Percentiles rank a stretch among this genome's conserved stretches.
Conservation (phyloP, 1,284 basidiomycete genomes). For the Cerioporus squamosus region DNA sequence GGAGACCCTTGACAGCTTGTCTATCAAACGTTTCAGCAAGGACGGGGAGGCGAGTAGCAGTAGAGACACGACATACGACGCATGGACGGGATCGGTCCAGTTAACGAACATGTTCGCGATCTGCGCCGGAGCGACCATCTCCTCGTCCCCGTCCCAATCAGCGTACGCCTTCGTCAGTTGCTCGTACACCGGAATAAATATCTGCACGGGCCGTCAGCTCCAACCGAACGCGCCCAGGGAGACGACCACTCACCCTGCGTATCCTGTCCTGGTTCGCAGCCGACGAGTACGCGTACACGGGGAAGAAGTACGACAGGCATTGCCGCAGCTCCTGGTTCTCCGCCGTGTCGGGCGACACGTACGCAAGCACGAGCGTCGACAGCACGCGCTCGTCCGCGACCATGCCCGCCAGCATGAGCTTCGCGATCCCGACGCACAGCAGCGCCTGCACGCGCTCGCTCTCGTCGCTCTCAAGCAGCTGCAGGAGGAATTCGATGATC, state of each 20-base stretch:
- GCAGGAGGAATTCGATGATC: conserved; percentile 78
- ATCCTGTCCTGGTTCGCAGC: conserved; percentile 80
- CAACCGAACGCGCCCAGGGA: not conserved
- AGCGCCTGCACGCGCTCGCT: conserved; percentile 79
- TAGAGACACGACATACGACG: conserved; percentile 54
- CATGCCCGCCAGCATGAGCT: conserved; percentile 88
- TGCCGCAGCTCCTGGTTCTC: conserved; percentile 90
- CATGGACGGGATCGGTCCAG: conserved; percentile 92
- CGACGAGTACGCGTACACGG: conserved; percentile 90
- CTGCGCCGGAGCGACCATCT: conserved; percentile 82
- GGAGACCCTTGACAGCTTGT: conserved; percentile 40
- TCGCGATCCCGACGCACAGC: conserved; percentile 85
- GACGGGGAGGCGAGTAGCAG: not conserved
- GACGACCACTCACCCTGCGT: conserved; percentile 59
- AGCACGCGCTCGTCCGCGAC: conserved; percentile 79
- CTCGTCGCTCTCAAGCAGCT: conserved; percentile 78
- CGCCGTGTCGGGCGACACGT: conserved; percentile 86
- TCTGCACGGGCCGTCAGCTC: conserved; percentile 45
- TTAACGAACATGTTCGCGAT: conserved; percentile 87
- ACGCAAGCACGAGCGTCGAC: conserved; percentile 79
- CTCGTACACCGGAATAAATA: conserved; percentile 79
- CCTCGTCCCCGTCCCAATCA: conserved; percentile 76
- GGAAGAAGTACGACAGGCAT: conserved; percentile 96
- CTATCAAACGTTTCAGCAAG: not conserved
- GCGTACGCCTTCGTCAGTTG: conserved; percentile 72